These are phyloP conservation scores for Nannizziopsis barbatae DNA, from an alignment of 2,329 filamentous ascomycete species.

Conservation along the genomic window DNA sequence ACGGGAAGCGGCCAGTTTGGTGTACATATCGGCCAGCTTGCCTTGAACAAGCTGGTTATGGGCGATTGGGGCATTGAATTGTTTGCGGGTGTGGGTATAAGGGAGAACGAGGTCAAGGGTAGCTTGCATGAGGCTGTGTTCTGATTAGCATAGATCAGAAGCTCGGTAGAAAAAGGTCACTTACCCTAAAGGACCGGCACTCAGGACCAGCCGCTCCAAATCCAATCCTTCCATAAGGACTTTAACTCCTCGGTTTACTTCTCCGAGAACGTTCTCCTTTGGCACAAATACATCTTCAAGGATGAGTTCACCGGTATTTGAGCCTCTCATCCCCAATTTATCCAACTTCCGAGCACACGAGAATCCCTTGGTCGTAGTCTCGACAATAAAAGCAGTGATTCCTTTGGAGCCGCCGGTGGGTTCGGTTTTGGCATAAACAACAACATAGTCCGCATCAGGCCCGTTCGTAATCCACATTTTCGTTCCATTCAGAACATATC, in stretches of 20 bases:
- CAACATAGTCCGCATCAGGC: slow-evolving; percentile 79
- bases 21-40: slow-evolving; percentile 94
- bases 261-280: slow-evolving; percentile 65
- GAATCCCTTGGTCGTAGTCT: slow-evolving; percentile 60
- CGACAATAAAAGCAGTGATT: slow-evolving; percentile 88
- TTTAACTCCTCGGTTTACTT: slow-evolving; percentile 67
- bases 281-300: slow-evolving; percentile 90
- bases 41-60: slow-evolving; percentile 90
- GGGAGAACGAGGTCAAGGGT: slow-evolving; percentile 75
- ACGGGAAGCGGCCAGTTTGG: slow-evolving; percentile 71
- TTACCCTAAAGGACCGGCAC: slow-evolving; percentile 71
- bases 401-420: slow-evolving; percentile 73
- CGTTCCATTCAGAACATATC: slow-evolving; percentile 73
- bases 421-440: slow-evolving; percentile 94
- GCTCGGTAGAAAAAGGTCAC: slow-evolving; percentile 5
- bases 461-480: slow-evolving; percentile 99
- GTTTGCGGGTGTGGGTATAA: slow-evolving; percentile 77
- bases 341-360: slow-evolving; percentile 82
- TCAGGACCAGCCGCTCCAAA: slow-evolving; percentile 82
- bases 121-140: slow-evolving; percentile 71
- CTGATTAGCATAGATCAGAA: slow-evolving; percentile 1
- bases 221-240: slow-evolving; percentile 96
- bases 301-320: slow-evolving; percentile 86
- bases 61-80: slow-evolving; percentile 77
- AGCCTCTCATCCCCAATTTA: slow-evolving; percentile 96